Evolutionary conservation across 2,329 filamentous ascomycete genomes (phyloP), one percentile per base, ranked within the genome.

Genomic region (Colletotrichum shisoi): DNA sequence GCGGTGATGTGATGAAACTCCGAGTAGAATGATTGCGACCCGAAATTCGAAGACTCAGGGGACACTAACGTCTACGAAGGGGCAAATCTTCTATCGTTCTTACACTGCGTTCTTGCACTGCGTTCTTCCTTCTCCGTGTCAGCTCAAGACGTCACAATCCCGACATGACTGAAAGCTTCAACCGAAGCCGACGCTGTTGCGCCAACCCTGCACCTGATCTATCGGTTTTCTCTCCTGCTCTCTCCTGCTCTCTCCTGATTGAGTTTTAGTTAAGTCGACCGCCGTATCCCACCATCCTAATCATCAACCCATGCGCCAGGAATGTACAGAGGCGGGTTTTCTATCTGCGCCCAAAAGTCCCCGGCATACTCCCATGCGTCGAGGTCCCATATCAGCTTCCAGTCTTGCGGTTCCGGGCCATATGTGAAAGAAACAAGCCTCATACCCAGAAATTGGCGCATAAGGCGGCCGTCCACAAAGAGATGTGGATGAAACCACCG

Each of bases 321-420:
- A 12, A 68, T 0, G 0, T 8, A n/a, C 5, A 61, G 13, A 12
- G 21, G 49, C 3, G 62, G 57, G 3, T 56, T 60, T 9, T 68
- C 62, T 1, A 57, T n/a, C 1, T 8, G 27, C 1, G 56, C 17
- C 65, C 65, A 68, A 15, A 68, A 68, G 4, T 68, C 49, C 1
- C 65, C 56, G 1, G 40, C 51, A n/a, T 39, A 61, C 3, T 61
- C 62, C 21, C 64, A 62, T 0, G 42, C 34, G 1, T 57, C 65
- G 3, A 19, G 19, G 21, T 61, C 45, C 65, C 62, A 68, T 3
- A 37, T 34, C 1, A 68, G 48, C 1, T 15, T 12, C 61, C 65
- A 68, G 12, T 68, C 57, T 44, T 3, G 3, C 2, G 57, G 13
- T 1, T 21, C 17, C 7, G 62, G 15, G 0, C 65, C 65, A 8